Percentiles rank a stretch among this genome's conserved stretches.
These are phyloP conservation scores for Xylaria sp. DNA, from an alignment of 2,329 filamentous ascomycete species.

Conservation along the genomic window DNA sequence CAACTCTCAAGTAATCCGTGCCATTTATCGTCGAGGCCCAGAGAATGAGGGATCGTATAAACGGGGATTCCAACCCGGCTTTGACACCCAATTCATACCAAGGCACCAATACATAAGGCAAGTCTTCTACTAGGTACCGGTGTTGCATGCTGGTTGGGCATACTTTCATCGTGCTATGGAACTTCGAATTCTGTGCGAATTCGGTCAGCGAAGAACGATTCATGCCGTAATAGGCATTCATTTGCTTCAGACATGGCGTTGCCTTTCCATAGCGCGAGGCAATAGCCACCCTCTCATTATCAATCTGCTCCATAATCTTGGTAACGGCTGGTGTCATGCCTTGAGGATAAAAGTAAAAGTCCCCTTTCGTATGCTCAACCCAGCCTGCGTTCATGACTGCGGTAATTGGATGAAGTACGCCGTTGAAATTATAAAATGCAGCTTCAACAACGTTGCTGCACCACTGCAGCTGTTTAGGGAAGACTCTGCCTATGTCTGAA, in stretches of 20 bases:
- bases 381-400: constrained; percentile 36
- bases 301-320: constrained; percentile 35
- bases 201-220: constrained; percentile 25
- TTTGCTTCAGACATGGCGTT: constrained; percentile 31
- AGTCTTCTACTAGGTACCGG: constrained; percentile 33
- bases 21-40: constrained; percentile 32
- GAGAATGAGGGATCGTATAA: constrained; percentile 36
- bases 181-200: constrained; percentile 26
- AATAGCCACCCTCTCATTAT: constrained; percentile 33
- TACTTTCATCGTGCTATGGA: constrained; percentile 36
- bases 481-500: constrained; percentile 22
- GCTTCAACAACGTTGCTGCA: constrained; percentile 36
- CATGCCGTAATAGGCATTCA: constrained; percentile 33
- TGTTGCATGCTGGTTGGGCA: constrained; percentile 35
- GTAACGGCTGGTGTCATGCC: constrained; percentile 37
- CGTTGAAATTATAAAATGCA: constrained; percentile 38
- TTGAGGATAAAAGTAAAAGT: constrained; percentile 38
- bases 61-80: constrained; percentile 31
- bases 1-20: constrained; percentile 30
- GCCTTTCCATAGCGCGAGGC: constrained; percentile 20
- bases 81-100: constrained; percentile 37
- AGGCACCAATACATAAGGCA: constrained; percentile 37
- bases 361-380: constrained; percentile 36
- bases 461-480: constrained; percentile 34
- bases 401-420: constrained; percentile 35